Base-by-base conservation (phyloP, 2,329 filamentous ascomycete genomes). In the Capronia epimyces region DNA sequence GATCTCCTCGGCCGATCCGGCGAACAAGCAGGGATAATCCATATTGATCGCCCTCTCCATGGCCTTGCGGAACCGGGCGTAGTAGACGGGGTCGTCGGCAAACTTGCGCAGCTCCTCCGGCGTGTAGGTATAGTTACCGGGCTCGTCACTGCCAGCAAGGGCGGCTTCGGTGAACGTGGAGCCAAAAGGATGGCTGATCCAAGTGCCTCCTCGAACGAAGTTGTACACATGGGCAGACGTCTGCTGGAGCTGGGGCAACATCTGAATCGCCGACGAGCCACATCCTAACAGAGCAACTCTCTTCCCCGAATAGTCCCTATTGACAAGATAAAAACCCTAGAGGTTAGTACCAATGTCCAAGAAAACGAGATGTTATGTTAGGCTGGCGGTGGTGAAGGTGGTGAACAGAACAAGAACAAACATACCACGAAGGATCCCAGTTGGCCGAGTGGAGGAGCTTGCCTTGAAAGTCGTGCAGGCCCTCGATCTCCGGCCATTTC, bases 401-500 rank as follows among this genome's bases (percentile, higher is more conserved):
- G n/a, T n/a, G n/a, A n/a, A n/a, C n/a, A n/a, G n/a, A n/a, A n/a
- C n/a, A n/a, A n/a, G n/a, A n/a, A n/a, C n/a, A n/a, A n/a, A n/a
- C n/a, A n/a, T n/a, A n/a, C n/a, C n/a, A n/a, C 27, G 27, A 29
- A 13, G 27, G 8, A 13, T 29, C 27, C 27, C 27, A 29, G 27
- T 29, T 13, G 27, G 27, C 27, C 8, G n/a, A 9, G 39, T 42
- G 18, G 2, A 42, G 7, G 9, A 43, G 40, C 37, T 64, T 27
- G 18, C 40, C 18, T 20, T 29, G 8, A 13, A 29, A 29, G 13
- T 65, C 66, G 1, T 71, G 58, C 0, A 76, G 55, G 0, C 79
- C 80, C 0, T 74, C 69, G 15, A 82, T 72, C 13, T 72, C 69
- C 1, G 79, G 79, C 69, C 73, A 76, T 44, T 70, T 67, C 65